Base-by-base conservation (phyloP, 805 yeast genomes). In the Kluyveromyces nonfermentans region DNA sequence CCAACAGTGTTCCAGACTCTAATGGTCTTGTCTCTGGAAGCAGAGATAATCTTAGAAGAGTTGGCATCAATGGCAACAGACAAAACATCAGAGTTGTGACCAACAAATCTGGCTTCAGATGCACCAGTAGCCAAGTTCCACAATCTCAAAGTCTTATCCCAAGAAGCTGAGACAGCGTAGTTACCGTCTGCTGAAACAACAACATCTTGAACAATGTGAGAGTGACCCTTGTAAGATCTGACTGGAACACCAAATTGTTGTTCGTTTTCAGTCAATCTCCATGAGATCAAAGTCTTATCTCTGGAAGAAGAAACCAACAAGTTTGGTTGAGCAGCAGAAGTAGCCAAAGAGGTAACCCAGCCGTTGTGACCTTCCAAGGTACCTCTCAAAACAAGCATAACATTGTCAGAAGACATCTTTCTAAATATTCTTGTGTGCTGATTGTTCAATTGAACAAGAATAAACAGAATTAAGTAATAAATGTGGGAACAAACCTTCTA, bases 1-100 rank as follows among this genome's bases (percentile, higher is more conserved):
- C 97, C 99, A 67, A 87, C 76, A 74, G 94, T 85, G 83, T 93
- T 90, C 99, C 99, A 93, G 75, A 93, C 87, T 81, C 87, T 89
- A 72, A 93, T 88, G 72, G 97, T 85, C 82, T 86, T 86, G 75
- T 93, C 98, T 76, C 98, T 89, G 61, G 97, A 89, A 73, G 96
- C 95, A 71, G 97, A 89, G 56, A 89, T 96, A 66, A 93, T 87
- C 75, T 87, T 94, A 78, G 96, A 85, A 73, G 90, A 89, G 82
- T 86, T 85, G 70, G 85, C 80, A 65, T 97, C 83, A 71, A 93
- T 85, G 60, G 97, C 85, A 64, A 90, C 97, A 53, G 97, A 89
- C 75, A 89, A 75, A 59, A 93, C 98, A 72, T 93, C 99, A 67
- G 88, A 85, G 59, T 78, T 80, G 94, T 93, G 99, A 67, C 98